phyloP scores from a whole-genome alignment of 768 basidiomycete species.

The Russula emetica region DNA sequence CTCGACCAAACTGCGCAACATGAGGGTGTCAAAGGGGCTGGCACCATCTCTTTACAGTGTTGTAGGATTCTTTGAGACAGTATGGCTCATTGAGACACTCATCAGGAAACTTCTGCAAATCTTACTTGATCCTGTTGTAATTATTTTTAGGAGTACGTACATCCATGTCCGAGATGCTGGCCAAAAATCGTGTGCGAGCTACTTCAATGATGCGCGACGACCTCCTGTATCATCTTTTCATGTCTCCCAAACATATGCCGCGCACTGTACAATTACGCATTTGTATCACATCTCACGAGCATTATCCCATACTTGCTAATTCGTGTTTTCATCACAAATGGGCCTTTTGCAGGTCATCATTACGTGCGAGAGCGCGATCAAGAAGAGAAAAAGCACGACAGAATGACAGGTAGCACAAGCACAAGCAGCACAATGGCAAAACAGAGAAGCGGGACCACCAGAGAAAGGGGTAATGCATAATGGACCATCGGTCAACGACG shows the following conservation, averaged over 20 bases:
- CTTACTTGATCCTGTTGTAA: too few species aligned
- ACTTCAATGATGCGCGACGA: too few species aligned
- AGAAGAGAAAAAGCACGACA: background rate
- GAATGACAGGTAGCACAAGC: background rate
- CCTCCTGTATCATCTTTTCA: background rate
- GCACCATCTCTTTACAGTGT: too few species aligned
- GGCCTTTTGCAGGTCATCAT: background rate
- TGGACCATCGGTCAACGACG: constrained; percentile 2
- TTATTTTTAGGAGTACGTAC: too few species aligned
- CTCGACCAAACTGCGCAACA: too few species aligned
- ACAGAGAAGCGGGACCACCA: background rate
- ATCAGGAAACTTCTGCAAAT: too few species aligned
- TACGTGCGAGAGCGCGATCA: too few species aligned
- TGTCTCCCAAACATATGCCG: constrained; percentile 4
- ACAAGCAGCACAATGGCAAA: background rate
- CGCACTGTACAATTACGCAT: constrained; percentile 26
- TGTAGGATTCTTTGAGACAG: too few species aligned
- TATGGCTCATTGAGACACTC: too few species aligned
- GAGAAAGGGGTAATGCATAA: background rate
- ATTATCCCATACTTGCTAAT: constrained; percentile 21
- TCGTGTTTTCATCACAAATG: constrained; percentile 15
- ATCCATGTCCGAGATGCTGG: too few species aligned
- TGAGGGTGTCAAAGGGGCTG: too few species aligned
- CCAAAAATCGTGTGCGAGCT: too few species aligned
- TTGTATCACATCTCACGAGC: constrained; percentile 22